Evolutionary conservation across 2,329 filamentous ascomycete species (phyloP).

Genomic region (Cladosporium sp.): DNA sequence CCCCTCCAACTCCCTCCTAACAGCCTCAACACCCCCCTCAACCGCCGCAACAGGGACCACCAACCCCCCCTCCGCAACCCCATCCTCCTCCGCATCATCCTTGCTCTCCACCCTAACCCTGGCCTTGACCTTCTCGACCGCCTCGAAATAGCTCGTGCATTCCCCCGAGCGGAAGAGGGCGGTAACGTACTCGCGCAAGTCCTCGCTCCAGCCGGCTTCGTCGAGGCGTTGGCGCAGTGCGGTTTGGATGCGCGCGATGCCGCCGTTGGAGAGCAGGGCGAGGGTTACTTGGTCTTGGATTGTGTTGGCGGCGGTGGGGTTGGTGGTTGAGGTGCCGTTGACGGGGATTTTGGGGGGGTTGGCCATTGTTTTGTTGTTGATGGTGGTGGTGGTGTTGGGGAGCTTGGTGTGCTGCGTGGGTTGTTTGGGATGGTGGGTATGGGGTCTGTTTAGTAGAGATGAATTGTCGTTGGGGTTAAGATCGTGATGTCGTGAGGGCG

Average conservation of each 20-base stretch:
- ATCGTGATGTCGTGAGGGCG: too few relatives aligned
- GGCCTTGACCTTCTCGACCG: constrained; percentile 49
- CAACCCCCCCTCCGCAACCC: constrained; percentile 23
- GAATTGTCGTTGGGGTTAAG: too few relatives aligned
- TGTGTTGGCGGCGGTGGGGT: constrained; percentile 19
- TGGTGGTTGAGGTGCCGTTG: constrained; percentile 37
- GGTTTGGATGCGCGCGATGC: constrained; percentile 52
- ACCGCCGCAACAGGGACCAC: constrained; percentile 41
- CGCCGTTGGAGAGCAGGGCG: constrained; percentile 43
- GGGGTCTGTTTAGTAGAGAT: too few relatives aligned
- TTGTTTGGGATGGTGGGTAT: too few relatives aligned
- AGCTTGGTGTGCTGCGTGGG: background rate
- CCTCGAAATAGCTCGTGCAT: constrained; percentile 53
- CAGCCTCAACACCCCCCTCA: constrained; percentile 45
- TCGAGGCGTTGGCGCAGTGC: constrained; percentile 52
- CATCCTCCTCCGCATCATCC: constrained; percentile 25
- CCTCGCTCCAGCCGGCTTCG: constrained; percentile 55
- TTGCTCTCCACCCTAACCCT: constrained; percentile 20
- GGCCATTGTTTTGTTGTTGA: constrained; percentile 5
- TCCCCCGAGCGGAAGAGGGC: constrained; percentile 55
- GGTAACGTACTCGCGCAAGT: constrained; percentile 50
- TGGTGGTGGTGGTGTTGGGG: background rate
- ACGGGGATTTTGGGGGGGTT: constrained; percentile 30
- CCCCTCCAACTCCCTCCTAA: constrained; percentile 49
- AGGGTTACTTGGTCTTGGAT: constrained; percentile 39